Percentiles rank a stretch among this genome's conserved stretches.
These are phyloP conservation scores for Hordeum pubiflorum DNA, from an alignment of 202 grass and related monocot species.

Conservation along the genomic window DNA sequence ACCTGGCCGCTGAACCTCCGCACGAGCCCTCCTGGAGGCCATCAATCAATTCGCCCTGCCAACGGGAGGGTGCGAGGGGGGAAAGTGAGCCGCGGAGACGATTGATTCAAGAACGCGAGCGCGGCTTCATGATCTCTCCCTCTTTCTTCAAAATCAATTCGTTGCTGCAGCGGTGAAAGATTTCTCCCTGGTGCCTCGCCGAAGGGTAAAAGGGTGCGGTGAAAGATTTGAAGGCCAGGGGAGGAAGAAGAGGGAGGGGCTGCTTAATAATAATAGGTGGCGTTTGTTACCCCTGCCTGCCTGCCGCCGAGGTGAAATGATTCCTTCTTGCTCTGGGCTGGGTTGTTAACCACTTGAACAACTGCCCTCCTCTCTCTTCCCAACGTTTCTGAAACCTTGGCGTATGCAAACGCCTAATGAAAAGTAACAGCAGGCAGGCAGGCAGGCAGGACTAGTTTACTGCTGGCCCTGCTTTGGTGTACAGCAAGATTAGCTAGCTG, in stretches of 20 bases:
- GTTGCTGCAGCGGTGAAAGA: too few species aligned
- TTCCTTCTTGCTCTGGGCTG: constrained; percentile 35
- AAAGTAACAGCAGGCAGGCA: constrained; percentile 33
- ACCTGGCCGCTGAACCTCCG: constrained; percentile 23
- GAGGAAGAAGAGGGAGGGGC: constrained; percentile 34
- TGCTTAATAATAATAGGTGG: constrained; percentile 1
- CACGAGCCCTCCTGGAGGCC: constrained; percentile 6
- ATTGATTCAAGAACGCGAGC: constrained; percentile 21
- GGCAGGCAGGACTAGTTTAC: constrained; percentile 38
- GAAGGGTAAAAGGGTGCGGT: constrained; percentile 37
- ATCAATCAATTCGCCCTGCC: constrained; percentile 22
- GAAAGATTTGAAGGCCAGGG: constrained; percentile 48
- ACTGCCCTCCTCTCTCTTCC: constrained; percentile 6
- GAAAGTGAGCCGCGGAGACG: neutral
- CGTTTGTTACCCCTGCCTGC: constrained; percentile 37
- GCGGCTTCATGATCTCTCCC: constrained; percentile 4
- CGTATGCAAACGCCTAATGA: constrained; percentile 41
- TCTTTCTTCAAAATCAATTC: too few species aligned
- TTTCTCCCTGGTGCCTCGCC: too few species aligned
- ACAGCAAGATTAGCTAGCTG: constrained; percentile 44
- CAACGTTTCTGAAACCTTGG: constrained; percentile 41
- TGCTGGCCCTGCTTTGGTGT: constrained; percentile 47
- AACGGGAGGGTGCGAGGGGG: neutral
- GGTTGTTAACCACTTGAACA: constrained; percentile 41
- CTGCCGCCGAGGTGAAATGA: constrained; percentile 55